phyloP scores from a whole-genome alignment of 192 early-diverging fungal genomes.

The Lunasporangiospora selenospora region DNA sequence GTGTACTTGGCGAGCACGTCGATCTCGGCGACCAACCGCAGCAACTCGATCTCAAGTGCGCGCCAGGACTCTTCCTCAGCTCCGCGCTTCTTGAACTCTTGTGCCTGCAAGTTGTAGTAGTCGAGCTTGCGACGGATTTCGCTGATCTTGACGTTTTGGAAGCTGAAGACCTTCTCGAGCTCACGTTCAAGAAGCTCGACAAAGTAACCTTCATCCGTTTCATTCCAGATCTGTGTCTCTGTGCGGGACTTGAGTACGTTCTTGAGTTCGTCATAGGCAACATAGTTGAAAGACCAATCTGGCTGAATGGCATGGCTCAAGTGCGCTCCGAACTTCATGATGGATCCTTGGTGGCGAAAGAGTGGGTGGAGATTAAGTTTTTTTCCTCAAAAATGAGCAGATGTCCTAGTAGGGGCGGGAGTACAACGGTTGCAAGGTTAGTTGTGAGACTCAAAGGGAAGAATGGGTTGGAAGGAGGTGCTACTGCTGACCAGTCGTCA shows the following conservation, averaged over 20 bases:
- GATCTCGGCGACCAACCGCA: slow-evolving; percentile 76
- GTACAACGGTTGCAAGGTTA: too few species aligned
- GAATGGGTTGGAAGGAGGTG: too few species aligned
- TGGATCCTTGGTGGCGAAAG: too few species aligned
- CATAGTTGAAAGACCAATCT: slow-evolving; percentile 85
- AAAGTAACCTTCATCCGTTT: slow-evolving; percentile 89
- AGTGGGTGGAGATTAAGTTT: too few species aligned
- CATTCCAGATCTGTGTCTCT: slow-evolving; percentile 72
- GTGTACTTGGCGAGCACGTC: slow-evolving; percentile 80
- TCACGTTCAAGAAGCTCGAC: slow-evolving; percentile 88
- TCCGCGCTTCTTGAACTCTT: slow-evolving; percentile 77
- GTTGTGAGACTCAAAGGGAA: too few species aligned
- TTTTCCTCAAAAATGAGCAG: too few species aligned
- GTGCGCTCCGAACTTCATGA: slow-evolving; percentile 92
- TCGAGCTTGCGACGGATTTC: slow-evolving; percentile 27
- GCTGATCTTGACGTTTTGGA: slow-evolving; percentile 31
- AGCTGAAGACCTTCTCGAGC: slow-evolving; percentile 78
- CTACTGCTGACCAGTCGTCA: too few species aligned
- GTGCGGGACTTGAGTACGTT: slow-evolving; percentile 74
- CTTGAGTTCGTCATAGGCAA: slow-evolving; percentile 90
- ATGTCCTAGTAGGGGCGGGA: too few species aligned
- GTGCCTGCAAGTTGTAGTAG: slow-evolving; percentile 56
- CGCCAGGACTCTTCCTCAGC: slow-evolving; percentile 73
- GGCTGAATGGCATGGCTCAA: slow-evolving; percentile 71
- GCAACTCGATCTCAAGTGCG: slow-evolving; percentile 74